Percentiles rank a stretch among this genome's conserved stretches.
phyloP scores from a whole-genome alignment of 192 early-diverging fungal species.

The Coemansia sp. region DNA sequence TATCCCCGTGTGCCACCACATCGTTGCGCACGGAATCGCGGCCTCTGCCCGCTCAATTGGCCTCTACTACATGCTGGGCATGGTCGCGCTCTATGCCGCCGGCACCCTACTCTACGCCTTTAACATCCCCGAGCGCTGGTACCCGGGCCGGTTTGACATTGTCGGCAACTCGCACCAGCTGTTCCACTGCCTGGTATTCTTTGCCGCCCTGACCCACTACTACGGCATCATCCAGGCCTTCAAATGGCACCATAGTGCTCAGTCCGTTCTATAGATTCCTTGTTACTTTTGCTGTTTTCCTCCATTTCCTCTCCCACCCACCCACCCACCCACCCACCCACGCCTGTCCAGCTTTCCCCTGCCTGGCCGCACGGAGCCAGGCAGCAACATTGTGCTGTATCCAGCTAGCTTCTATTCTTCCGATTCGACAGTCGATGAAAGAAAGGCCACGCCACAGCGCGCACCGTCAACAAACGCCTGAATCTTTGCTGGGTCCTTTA shows the following conservation, averaged over 20 bases:
- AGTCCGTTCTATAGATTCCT: conserved; percentile 19
- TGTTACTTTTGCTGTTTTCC: background rate
- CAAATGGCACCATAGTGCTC: conserved; percentile 47
- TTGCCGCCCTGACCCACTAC: conserved; percentile 74
- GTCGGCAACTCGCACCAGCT: conserved; percentile 90
- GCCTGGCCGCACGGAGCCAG: too few relatives aligned
- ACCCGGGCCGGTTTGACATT: conserved; percentile 77
- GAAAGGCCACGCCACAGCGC: background rate
- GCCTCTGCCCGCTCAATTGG: conserved; percentile 53
- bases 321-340: background rate
- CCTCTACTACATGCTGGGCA: conserved; percentile 59
- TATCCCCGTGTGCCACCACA: conserved; percentile 69
- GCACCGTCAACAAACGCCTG: conserved; percentile 61
- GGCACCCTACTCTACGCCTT: conserved; percentile 84
- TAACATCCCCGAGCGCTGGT: conserved; percentile 78
- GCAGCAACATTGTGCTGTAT: too few relatives aligned
- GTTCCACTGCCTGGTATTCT: conserved; percentile 79
- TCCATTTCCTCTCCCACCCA: background rate
- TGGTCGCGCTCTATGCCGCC: conserved; percentile 67
- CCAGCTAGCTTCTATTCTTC: too few relatives aligned
- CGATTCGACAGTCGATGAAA: too few relatives aligned
- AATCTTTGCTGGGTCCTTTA: conserved; percentile 77
- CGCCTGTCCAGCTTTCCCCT: too few relatives aligned
- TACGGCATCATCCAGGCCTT: conserved; percentile 62
- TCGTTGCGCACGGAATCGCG: conserved; percentile 65